Evolutionary conservation across 495 filamentous ascomycete species (phyloP).

Genomic region (Hypoxylon subgilvum): DNA sequence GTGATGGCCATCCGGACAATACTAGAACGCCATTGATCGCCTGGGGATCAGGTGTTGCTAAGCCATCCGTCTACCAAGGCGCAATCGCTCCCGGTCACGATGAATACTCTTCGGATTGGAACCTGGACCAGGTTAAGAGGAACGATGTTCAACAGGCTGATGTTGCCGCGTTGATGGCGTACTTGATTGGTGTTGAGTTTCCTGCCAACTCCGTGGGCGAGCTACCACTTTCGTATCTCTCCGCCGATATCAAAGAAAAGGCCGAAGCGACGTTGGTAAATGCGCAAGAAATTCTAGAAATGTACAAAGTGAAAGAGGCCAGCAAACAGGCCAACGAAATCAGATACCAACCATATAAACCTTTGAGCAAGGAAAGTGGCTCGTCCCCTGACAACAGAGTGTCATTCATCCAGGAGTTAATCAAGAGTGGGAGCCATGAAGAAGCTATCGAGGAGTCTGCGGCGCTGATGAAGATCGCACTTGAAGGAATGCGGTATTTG

Average conservation of each 20-base stretch:
- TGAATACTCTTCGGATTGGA: constrained; percentile 91
- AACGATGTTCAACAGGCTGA: constrained; percentile 95
- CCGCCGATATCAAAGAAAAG: constrained; percentile 73
- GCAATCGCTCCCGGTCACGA: constrained; percentile 79
- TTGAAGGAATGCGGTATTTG: constrained; percentile 89
- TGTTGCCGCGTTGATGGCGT: constrained; percentile 95
- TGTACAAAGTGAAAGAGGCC: constrained; percentile 95
- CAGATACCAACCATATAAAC: constrained; percentile 73
- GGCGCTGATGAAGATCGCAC: constrained; percentile 73
- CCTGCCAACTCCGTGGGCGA: constrained; percentile 97
- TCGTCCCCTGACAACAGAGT: constrained; percentile 73
- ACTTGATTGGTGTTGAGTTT: constrained; percentile 87
- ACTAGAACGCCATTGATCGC: constrained; percentile 91
- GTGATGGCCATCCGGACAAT: constrained; percentile 97
- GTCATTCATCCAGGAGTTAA: constrained; percentile 67
- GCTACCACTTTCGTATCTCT: constrained; percentile 82
- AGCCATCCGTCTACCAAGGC: constrained; percentile 63
- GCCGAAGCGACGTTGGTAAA: constrained; percentile 87
- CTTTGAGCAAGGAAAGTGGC: constrained; percentile 61
- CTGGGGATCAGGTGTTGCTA: constrained; percentile 92
- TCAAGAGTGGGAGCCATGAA: constrained; percentile 69
- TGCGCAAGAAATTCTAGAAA: constrained; percentile 86
- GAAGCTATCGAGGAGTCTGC: constrained; percentile 77
- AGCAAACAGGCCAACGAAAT: constrained; percentile 77
- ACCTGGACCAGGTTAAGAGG: constrained; percentile 75